These are phyloP conservation scores for Eimeria praecox DNA, from an alignment of 169 alveolate species.

Conservation along the genomic window DNA sequence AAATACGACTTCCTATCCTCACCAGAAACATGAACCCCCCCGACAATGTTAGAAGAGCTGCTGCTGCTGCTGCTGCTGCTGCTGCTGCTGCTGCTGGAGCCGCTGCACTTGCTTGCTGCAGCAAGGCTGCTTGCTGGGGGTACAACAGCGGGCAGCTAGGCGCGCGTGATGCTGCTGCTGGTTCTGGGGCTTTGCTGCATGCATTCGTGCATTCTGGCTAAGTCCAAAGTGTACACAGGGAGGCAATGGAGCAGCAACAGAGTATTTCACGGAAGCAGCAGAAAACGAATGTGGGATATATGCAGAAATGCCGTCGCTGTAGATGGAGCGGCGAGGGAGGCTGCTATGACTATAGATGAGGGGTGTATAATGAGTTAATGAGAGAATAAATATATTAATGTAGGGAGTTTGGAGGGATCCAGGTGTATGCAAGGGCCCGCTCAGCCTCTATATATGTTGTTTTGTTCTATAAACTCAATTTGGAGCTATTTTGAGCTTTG, in stretches of 20 bases:
- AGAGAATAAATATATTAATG: neutral
- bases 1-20: neutral
- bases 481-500: neutral
- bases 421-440: neutral
- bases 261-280: neutral
- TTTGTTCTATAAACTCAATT: neutral
- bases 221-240: neutral
- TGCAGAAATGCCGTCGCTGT: neutral
- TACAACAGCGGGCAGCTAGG: neutral
- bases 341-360: neutral
- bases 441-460: neutral
- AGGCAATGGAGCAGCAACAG: neutral
- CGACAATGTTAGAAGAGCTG: neutral
- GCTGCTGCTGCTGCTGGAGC: no score
- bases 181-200: neutral
- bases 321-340: neutral
- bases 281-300: neutral
- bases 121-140: neutral
- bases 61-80: neutral
- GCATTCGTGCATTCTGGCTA: neutral
- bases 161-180: neutral
- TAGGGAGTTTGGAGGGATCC: neutral
- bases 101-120: neutral
- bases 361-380: neutral
- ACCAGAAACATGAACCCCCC: neutral